A percentile compares a stretch with the other conserved stretches of the same genome.
Conservation (phyloP, 1,139 yeast genomes). For the Williopsis jadinii region DNA sequence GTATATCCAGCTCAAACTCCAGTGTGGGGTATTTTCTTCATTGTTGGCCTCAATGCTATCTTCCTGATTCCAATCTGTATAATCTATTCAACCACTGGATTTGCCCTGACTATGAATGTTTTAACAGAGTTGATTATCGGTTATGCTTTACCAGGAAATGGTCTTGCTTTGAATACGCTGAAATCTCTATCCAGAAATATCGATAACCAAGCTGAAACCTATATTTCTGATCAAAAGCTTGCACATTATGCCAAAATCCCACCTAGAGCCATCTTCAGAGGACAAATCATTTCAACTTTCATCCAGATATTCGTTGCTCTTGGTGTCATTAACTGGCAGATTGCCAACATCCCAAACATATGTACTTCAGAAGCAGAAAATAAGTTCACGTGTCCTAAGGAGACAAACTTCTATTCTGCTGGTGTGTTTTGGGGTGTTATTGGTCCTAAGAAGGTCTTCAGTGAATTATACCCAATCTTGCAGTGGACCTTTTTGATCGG, state of each 20-base stretch:
- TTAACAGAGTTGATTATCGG: conserved; percentile 56
- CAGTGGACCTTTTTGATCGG: conserved; percentile 50
- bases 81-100: conserved; percentile 47
- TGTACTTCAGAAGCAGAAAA: conserved; percentile 37
- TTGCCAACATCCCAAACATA: conserved; percentile 37
- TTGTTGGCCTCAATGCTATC: conserved; percentile 44
- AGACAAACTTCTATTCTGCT: conserved; percentile 40
- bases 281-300: conserved; percentile 41
- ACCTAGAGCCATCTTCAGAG: conserved; percentile 54
- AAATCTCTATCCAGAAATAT: conserved; percentile 54
- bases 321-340: conserved; percentile 48
- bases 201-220: conserved; percentile 53
- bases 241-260: conserved; percentile 57
- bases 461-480: conserved; percentile 40
- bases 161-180: conserved; percentile 49
- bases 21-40: conserved; percentile 48
- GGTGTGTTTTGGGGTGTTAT: conserved; percentile 58
- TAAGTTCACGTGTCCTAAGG: conserved; percentile 39
- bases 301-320: conserved; percentile 41
- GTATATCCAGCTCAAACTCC: conserved; percentile 38
- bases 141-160: conserved; percentile 60
- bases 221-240: conserved; percentile 47
- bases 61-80: conserved; percentile 45
- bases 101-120: conserved; percentile 46
- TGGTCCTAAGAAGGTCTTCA: conserved; percentile 55